phyloP scores from a whole-genome alignment of 371 early-diverging fungal genomes.

The Zancudomyces culisetae region DNA sequence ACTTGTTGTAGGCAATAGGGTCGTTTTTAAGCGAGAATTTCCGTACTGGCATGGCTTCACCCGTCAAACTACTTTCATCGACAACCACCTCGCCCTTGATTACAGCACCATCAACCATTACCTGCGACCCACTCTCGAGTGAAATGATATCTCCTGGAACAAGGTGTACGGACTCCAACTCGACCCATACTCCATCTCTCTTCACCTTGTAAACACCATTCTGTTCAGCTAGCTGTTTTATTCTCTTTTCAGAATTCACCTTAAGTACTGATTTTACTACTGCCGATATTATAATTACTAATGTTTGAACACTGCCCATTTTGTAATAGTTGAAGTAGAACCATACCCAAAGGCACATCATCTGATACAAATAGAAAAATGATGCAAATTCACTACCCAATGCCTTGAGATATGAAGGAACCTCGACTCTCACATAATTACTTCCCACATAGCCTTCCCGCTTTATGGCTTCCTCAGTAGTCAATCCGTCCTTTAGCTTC shows the following conservation, averaged over 20 bases:
- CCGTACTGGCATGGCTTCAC: constrained; percentile 71
- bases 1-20: constrained; percentile 14
- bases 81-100: constrained; percentile 47
- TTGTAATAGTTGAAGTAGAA: constrained; percentile 58
- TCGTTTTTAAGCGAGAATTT: constrained; percentile 44
- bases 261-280: constrained; percentile 45
- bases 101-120: constrained; percentile 45
- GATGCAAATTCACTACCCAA: constrained; percentile 43
- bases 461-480: constrained; percentile 29
- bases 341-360: constrained; percentile 53
- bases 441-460: constrained; percentile 41
- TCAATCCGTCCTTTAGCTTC: constrained; percentile 28
- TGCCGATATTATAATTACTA: constrained; percentile 52
- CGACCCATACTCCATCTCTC: constrained; percentile 33
- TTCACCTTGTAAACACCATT: constrained; percentile 28
- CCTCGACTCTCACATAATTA: constrained; percentile 44
- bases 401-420: constrained; percentile 35
- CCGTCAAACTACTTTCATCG: constrained; percentile 67
- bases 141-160: constrained; percentile 64
- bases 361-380: constrained; percentile 60
- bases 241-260: constrained; percentile 37
- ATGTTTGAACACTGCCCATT: constrained; percentile 52
- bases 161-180: constrained; percentile 31
- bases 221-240: constrained; percentile 44
- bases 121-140: constrained; percentile 30